A percentile compares a stretch with the other conserved stretches of the same genome.
Evolutionary conservation across 768 basidiomycete species (phyloP).

Genomic region (Tremella yokohamensis): DNA sequence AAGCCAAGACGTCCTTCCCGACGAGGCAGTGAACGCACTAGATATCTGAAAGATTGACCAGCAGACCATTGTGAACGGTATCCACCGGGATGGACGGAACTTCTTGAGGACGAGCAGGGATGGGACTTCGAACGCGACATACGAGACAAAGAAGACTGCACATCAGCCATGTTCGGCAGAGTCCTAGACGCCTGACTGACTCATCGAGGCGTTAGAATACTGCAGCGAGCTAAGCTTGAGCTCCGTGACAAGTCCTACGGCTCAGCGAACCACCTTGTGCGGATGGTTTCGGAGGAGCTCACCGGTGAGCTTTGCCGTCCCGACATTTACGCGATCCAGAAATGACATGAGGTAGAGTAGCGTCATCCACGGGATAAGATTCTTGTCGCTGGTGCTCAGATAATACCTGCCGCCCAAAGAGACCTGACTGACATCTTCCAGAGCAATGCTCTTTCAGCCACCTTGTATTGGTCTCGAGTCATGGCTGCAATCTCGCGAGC

Average conservation of each 20-base stretch:
- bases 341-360: slow-evolving; percentile 48
- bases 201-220: slow-evolving; percentile 44
- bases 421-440: slow-evolving; percentile 27
- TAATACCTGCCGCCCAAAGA: neutral
- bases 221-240: slow-evolving; percentile 37
- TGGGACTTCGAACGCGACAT: slow-evolving; percentile 49
- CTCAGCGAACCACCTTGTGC: slow-evolving; percentile 22
- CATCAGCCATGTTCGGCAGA: slow-evolving; percentile 26
- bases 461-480: slow-evolving; percentile 39
- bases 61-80: slow-evolving; percentile 46
- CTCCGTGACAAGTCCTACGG: slow-evolving; percentile 40
- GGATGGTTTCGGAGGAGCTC: neutral
- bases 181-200: slow-evolving; percentile 14
- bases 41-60: slow-evolving; percentile 46
- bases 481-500: slow-evolving; percentile 29
- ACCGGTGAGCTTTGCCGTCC: slow-evolving; percentile 43
- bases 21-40: slow-evolving; percentile 26
- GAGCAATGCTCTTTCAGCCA: slow-evolving; percentile 35
- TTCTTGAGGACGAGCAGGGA: slow-evolving; percentile 48
- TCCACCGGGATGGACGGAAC: slow-evolving; percentile 42
- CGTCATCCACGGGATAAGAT: slow-evolving; percentile 50
- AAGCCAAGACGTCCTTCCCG: no score
- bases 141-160: slow-evolving; percentile 47
- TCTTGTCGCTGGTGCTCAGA: slow-evolving; percentile 19
- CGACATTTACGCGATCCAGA: slow-evolving; percentile 48